These are phyloP conservation scores for Dendrostoma leiphaemia DNA, from an alignment of 2,329 filamentous ascomycete species.

Conservation along the genomic window DNA sequence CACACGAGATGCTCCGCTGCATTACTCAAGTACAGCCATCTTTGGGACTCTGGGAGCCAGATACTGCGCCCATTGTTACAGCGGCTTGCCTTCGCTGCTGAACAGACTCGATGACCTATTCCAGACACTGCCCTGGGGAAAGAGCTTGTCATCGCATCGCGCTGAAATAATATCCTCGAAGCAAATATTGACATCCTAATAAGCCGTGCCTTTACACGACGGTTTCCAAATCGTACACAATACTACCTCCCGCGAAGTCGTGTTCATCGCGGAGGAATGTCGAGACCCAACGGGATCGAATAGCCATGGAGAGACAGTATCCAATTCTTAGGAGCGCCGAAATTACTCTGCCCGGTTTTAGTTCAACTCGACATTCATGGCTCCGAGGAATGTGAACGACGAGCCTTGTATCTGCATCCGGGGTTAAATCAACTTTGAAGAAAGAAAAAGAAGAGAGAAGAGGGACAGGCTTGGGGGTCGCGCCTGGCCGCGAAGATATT, in stretches of 20 bases:
- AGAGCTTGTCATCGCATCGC: too few species aligned
- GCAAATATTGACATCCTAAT: too few species aligned
- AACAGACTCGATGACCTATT: too few species aligned
- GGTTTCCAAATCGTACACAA: too few species aligned
- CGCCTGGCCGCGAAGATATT: conserved; percentile 12
- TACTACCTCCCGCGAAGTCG: not conserved
- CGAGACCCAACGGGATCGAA: conserved; percentile 64
- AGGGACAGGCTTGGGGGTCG: conserved; percentile 18
- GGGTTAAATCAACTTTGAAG: conserved; percentile 57
- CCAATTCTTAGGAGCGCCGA: conserved; percentile 65
- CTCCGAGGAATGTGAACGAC: conserved; percentile 35
- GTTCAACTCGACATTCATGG: conserved; percentile 51
- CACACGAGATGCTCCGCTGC: not conserved
- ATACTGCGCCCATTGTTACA: too few species aligned
- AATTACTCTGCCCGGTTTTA: conserved; percentile 57
- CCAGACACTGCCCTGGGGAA: too few species aligned
- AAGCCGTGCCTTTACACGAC: too few species aligned
- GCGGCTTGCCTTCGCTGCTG: too few species aligned
- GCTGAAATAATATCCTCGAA: too few species aligned
- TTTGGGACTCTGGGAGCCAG: too few species aligned
- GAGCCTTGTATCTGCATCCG: conserved; percentile 55
- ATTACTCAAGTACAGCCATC: too few species aligned
- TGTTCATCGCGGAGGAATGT: conserved; percentile 36
- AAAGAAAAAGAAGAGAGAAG: conserved; percentile 30
- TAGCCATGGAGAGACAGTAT: conserved; percentile 52